A percentile compares a stretch with the other conserved stretches of the same genome.
Evolutionary conservation across 2,329 filamentous ascomycete genomes (phyloP).

Genomic region (Simplicillium sp.): DNA sequence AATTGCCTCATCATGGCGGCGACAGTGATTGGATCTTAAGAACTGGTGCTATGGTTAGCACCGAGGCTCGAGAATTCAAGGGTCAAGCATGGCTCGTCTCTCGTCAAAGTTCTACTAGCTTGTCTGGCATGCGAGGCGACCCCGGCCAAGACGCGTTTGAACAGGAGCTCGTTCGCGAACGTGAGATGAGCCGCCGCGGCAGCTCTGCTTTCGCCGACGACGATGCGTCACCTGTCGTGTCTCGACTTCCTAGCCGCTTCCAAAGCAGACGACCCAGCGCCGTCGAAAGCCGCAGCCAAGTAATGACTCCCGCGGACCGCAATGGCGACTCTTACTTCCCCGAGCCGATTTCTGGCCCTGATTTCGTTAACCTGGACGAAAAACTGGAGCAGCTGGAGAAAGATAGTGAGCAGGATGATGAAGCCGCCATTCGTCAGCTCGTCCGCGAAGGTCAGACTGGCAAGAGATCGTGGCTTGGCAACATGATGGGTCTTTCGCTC

Average conservation of each 20-base stretch:
- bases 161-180: conserved; percentile 39
- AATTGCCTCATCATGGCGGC: conserved; percentile 25
- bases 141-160: conserved; percentile 44
- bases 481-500: conserved; percentile 48
- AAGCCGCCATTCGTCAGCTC: conserved; percentile 47
- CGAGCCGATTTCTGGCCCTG: conserved; percentile 39
- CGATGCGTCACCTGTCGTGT: conserved; percentile 27
- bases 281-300: conserved; percentile 21
- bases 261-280: conserved; percentile 27
- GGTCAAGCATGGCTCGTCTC: conserved; percentile 62
- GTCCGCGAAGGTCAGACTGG: conserved; percentile 43
- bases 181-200: conserved; percentile 37
- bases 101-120: conserved; percentile 53
- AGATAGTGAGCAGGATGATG: conserved; percentile 44
- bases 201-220: conserved; percentile 29
- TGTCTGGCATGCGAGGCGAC: conserved; percentile 37
- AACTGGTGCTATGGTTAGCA: conserved; percentile 51
- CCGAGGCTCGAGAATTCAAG: conserved; percentile 55
- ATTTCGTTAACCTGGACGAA: conserved; percentile 55
- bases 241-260: conserved; percentile 37
- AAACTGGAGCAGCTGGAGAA: conserved; percentile 44
- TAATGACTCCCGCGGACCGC: conserved; percentile 34
- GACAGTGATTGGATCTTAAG: conserved; percentile 58
- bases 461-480: conserved; percentile 49
- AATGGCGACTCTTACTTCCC: conserved; percentile 36